Evolutionary conservation across 352 stramenopile species (phyloP).

Genomic region (Pythium vanterpoolii): DNA sequence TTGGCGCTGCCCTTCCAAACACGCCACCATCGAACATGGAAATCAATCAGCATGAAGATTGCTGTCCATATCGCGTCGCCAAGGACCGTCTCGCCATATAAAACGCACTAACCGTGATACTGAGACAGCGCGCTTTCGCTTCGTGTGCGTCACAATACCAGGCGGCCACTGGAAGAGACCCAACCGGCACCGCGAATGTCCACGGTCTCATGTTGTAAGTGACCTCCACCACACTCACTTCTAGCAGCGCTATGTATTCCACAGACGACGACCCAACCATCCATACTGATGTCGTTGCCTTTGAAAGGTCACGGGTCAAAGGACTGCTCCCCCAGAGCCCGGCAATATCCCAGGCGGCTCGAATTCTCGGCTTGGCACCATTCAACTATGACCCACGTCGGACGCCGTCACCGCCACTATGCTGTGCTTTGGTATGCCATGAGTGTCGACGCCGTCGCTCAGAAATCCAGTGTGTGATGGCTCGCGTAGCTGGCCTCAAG

Average conservation of each 20-base stretch:
- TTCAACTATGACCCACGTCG: not conserved
- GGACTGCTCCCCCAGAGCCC: no score
- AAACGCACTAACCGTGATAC: not conserved
- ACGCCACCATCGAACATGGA: not conserved
- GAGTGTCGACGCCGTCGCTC: not conserved
- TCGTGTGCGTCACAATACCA: not conserved
- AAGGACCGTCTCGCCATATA: not conserved
- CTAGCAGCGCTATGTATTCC: no score
- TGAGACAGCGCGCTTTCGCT: not conserved
- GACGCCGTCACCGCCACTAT: not conserved
- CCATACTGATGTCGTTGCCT: no score
- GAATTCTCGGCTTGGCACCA: no score
- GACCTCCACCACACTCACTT: not conserved
- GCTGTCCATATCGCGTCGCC: not conserved
- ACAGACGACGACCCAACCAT: no score
- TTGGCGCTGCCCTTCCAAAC: not conserved
- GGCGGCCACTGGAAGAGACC: not conserved
- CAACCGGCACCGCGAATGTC: not conserved
- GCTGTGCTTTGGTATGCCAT: not conserved
- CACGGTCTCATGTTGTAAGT: not conserved
- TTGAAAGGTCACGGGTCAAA: no score
- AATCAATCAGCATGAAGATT: not conserved
- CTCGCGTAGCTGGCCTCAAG: not conserved
- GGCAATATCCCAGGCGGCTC: no score
- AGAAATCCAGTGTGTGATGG: not conserved